Conservation (phyloP, 1,284 basidiomycete genomes). For the Leccinum subfulvum region DNA sequence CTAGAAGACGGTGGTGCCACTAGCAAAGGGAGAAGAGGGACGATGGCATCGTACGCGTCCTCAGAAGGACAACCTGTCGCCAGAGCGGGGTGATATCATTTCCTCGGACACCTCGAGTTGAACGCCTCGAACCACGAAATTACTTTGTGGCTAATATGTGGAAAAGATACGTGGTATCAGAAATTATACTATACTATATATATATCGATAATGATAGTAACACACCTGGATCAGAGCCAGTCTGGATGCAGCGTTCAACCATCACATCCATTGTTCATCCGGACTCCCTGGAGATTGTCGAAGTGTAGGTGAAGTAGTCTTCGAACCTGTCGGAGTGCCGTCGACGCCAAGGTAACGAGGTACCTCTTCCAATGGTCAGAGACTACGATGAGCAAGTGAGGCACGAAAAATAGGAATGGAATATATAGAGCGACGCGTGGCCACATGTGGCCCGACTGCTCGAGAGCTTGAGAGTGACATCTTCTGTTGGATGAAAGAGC, state of each 20-base stretch:
- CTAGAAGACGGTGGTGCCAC: background rate
- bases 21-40: background rate
- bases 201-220: too few relatives aligned
- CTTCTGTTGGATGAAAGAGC: conserved; percentile 26
- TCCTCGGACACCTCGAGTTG: too few relatives aligned
- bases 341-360: background rate
- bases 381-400: background rate
- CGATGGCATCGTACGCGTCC: conserved; percentile 43
- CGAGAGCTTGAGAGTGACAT: conserved; percentile 27
- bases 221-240: too few relatives aligned
- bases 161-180: too few relatives aligned
- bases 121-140: too few relatives aligned
- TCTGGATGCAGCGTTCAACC: too few relatives aligned
- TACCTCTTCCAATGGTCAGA: background rate
- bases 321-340: conserved; percentile 34
- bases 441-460: conserved; percentile 28
- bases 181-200: too few relatives aligned
- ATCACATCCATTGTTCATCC: too few relatives aligned
- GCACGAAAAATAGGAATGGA: background rate
- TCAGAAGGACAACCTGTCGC: too few relatives aligned
- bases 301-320: conserved; percentile 12
- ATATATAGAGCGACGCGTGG: conserved; percentile 6
- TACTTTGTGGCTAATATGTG: too few relatives aligned
- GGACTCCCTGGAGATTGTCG: background rate
- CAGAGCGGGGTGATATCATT: too few relatives aligned